These are phyloP conservation scores for Neurospora intermedia DNA, from an alignment of 495 filamentous ascomycete genomes.

Conservation along the genomic window DNA sequence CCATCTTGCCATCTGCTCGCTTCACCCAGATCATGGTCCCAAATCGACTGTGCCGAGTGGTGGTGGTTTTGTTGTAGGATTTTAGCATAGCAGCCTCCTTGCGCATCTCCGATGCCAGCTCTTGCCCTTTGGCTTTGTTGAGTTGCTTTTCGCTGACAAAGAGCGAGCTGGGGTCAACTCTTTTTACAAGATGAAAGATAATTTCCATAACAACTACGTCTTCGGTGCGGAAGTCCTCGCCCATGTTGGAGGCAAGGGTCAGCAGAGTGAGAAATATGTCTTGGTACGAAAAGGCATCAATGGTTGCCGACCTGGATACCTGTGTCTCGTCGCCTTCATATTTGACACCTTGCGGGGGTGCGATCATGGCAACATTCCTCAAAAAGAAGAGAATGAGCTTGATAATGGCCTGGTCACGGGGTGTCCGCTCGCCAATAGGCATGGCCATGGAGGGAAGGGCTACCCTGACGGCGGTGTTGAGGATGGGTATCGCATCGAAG, in stretches of 20 bases:
- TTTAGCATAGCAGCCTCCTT: slow-evolving; percentile 74
- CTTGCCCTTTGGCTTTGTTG: slow-evolving; percentile 53
- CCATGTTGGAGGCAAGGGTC: slow-evolving; percentile 80
- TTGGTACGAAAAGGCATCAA: slow-evolving; percentile 79
- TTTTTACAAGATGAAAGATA: slow-evolving; percentile 84
- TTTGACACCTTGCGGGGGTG: slow-evolving; percentile 46
- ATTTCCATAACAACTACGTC: slow-evolving; percentile 81
- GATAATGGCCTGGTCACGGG: slow-evolving; percentile 85
- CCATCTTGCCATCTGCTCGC: slow-evolving; percentile 66
- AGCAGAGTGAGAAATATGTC: slow-evolving; percentile 79
- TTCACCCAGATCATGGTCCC: slow-evolving; percentile 98
- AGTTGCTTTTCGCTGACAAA: slow-evolving; percentile 73
- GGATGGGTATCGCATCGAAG: slow-evolving; percentile 60
- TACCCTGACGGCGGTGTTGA: slow-evolving; percentile 67
- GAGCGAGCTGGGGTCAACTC: slow-evolving; percentile 72
- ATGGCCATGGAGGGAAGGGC: slow-evolving; percentile 82
- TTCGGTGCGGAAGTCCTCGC: slow-evolving; percentile 81
- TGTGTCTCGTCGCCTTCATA: slow-evolving; percentile 71
- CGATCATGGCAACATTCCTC: slow-evolving; percentile 78
- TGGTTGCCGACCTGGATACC: slow-evolving; percentile 75
- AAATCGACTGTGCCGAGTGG: slow-evolving; percentile 86
- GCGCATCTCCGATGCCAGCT: slow-evolving; percentile 60
- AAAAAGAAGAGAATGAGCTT: slow-evolving; percentile 82
- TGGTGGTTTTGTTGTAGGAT: slow-evolving; percentile 66
- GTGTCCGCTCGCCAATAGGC: slow-evolving; percentile 60